These are phyloP conservation scores for Calocera cornea DNA, from an alignment of 768 basidiomycete genomes.

Conservation along the genomic window DNA sequence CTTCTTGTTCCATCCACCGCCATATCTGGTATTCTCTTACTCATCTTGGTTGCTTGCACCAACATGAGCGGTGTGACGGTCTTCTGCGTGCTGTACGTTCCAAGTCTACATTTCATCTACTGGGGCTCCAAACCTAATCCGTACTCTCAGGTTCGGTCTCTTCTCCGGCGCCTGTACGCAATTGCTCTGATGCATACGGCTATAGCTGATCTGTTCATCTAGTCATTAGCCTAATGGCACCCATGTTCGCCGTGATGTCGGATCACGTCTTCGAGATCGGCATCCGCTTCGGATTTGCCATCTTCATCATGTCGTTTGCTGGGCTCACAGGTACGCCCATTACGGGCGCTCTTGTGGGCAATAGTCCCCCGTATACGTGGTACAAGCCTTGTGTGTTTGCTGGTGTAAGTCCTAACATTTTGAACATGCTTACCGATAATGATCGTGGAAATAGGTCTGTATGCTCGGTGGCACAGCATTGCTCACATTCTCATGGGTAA, in stretches of 20 bases:
- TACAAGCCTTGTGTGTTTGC: background rate
- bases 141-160: constrained; percentile 1
- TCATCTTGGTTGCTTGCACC: background rate
- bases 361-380: background rate
- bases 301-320: background rate
- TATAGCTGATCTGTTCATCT: background rate
- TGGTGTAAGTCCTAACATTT: background rate
- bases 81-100: background rate
- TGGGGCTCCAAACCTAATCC: no score
- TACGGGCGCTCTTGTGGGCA: constrained; percentile 3
- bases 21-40: background rate
- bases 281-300: constrained; percentile 6
- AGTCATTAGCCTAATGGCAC: constrained; percentile 13
- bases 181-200: background rate
- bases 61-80: background rate
- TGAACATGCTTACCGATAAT: no score
- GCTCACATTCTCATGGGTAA: background rate
- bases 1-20: background rate
- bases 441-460: background rate
- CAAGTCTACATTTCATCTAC: no score
- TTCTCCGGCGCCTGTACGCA: background rate
- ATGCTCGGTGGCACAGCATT: background rate
- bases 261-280: constrained; percentile 1
- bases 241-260: constrained; percentile 12
- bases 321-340: constrained; percentile 8